These are phyloP conservation scores for Sarocladiaceae sp. DNA, from an alignment of 2,329 filamentous ascomycete genomes.

Conservation along the genomic window DNA sequence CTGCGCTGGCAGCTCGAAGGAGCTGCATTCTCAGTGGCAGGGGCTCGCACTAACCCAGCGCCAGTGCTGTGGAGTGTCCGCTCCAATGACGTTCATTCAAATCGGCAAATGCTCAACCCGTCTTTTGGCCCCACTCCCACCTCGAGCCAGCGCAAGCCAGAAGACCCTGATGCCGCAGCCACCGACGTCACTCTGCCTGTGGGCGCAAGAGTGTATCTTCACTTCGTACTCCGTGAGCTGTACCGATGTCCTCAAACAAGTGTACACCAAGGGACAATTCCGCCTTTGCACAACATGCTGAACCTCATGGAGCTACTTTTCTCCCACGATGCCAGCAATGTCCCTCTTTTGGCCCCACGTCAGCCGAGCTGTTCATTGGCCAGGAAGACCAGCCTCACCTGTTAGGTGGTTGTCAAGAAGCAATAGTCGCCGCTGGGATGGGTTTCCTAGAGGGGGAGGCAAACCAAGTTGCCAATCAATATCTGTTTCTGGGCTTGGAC, in stretches of 20 bases:
- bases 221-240: too few relatives aligned
- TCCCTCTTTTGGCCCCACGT: background rate
- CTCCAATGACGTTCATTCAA: constrained; percentile 8
- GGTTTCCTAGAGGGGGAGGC: too few relatives aligned
- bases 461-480: background rate
- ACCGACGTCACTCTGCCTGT: constrained; percentile 22
- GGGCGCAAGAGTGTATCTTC: background rate
- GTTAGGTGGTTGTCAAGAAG: too few relatives aligned
- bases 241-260: too few relatives aligned
- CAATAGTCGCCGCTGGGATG: too few relatives aligned
- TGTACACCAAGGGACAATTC: too few relatives aligned
- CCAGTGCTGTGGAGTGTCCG: constrained; percentile 4
- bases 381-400: too few relatives aligned
- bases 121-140: background rate
- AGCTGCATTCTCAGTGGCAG: too few relatives aligned
- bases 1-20: background rate
- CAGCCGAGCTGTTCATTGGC: too few relatives aligned
- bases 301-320: too few relatives aligned
- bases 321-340: background rate
- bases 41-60: background rate
- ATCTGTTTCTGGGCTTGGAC: background rate
- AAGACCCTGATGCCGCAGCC: constrained; percentile 19
- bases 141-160: background rate
- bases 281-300: too few relatives aligned
- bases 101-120: constrained; percentile 1